These are phyloP conservation scores for Naumovozyma castellii DNA, from an alignment of 805 yeast species.

Conservation along the genomic window DNA sequence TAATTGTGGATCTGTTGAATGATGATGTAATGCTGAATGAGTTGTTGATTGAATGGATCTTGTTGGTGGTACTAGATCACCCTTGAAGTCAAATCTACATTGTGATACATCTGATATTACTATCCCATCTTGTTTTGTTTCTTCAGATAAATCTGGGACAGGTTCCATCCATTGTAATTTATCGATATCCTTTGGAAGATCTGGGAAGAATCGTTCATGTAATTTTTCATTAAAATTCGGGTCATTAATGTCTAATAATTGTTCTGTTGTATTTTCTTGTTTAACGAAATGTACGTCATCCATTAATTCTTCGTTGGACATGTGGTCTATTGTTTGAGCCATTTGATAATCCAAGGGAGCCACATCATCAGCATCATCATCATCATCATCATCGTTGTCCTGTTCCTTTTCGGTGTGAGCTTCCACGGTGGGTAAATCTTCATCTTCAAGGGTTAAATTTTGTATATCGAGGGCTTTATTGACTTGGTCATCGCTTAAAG, in stretches of 20 bases:
- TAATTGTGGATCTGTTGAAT: constrained; percentile 74
- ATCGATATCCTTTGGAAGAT: constrained; percentile 71
- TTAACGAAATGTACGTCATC: constrained; percentile 55
- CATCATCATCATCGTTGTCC: constrained; percentile 35
- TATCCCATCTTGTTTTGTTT: constrained; percentile 9
- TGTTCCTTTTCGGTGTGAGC: constrained; percentile 6
- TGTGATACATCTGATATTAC: constrained; percentile 46
- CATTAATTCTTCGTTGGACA: constrained; percentile 35
- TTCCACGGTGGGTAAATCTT: too few relatives aligned
- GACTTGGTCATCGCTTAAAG: constrained; percentile 22
- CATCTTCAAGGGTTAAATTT: background rate
- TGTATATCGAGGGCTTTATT: constrained; percentile 21
- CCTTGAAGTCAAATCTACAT: constrained; percentile 81
- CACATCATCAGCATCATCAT: constrained; percentile 42
- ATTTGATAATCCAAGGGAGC: constrained; percentile 43
- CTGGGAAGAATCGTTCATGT: constrained; percentile 82
- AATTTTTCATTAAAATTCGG: constrained; percentile 71
- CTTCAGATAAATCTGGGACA: constrained; percentile 35
- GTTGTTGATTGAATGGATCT: constrained; percentile 43
- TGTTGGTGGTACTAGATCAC: constrained; percentile 57
- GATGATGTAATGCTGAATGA: constrained; percentile 77
- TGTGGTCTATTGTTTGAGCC: constrained; percentile 36
- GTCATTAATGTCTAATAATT: constrained; percentile 52
- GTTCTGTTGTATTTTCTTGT: constrained; percentile 12
- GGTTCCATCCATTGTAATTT: constrained; percentile 90